These are phyloP conservation scores for Penicillium arizonense DNA, from an alignment of 495 filamentous ascomycete species.

Conservation along the genomic window DNA sequence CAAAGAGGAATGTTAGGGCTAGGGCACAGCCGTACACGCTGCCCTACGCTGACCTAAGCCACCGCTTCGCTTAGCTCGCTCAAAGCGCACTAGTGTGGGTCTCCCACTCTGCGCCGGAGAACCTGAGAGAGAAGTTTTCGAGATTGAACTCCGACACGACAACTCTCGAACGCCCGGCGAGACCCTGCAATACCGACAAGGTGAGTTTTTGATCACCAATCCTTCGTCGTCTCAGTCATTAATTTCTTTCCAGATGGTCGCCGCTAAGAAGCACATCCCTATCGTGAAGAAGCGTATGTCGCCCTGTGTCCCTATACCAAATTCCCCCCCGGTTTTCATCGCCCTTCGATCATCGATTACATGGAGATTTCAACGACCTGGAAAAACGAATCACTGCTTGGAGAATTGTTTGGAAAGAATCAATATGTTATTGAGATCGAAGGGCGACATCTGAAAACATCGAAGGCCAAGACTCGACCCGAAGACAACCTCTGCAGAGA, in stretches of 20 bases:
- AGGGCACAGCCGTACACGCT: neutral
- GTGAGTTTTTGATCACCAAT: constrained; percentile 26
- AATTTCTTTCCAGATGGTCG: constrained; percentile 71
- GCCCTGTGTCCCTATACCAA: constrained; percentile 10
- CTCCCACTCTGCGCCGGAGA: constrained; percentile 27
- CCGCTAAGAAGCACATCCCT: constrained; percentile 97
- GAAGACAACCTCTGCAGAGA: neutral
- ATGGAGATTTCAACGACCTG: constrained; percentile 9
- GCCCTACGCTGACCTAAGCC: constrained; percentile 29
- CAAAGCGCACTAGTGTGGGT: constrained; percentile 37
- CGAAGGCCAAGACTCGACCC: neutral
- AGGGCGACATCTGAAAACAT: constrained; percentile 16
- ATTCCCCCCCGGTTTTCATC: constrained; percentile 20
- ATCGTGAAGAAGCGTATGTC: constrained; percentile 99
- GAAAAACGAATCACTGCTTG: neutral
- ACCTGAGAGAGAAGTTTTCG: constrained; percentile 37
- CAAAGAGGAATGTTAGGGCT: constrained; percentile 23
- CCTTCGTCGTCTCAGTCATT: constrained; percentile 11
- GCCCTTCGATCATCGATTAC: constrained; percentile 18
- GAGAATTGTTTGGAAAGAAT: neutral
- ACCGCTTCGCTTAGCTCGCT: constrained; percentile 40
- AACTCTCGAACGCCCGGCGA: constrained; percentile 49
- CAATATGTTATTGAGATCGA: constrained; percentile 5
- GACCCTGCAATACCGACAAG: constrained; percentile 46
- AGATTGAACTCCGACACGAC: constrained; percentile 48